Base-by-base conservation (phyloP, 2,329 filamentous ascomycete species). In the Fusarium torreyae region DNA sequence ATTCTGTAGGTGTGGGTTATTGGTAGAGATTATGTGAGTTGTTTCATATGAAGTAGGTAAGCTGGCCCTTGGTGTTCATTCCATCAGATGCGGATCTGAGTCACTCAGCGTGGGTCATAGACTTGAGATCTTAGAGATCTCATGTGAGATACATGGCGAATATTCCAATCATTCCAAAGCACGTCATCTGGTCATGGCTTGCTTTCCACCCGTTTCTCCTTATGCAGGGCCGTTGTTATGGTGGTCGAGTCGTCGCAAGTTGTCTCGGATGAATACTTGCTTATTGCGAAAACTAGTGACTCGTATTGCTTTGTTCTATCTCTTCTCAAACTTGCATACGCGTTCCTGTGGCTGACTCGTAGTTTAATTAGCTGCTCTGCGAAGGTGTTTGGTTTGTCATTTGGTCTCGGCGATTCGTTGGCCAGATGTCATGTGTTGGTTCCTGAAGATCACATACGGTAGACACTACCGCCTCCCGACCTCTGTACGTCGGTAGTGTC, bases 31-130 rank as follows among this genome's bases (percentile, higher is more conserved):
- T 20, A 20, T 20, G 18, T 20, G 18, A 20, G 18, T 20, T 20
- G 18, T 20, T 20, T 20, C 20, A 44, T 50, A 31, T 42, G n/a
- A 49, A 22, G 18, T 8, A 38, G 24, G 36, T 49, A 13, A 5
- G 10, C 38, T 64, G 18, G 59, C 33, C 53, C 34, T 31, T 7
- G 28, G 34, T 49, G 8, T 43, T 49, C 56, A 53, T 67, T 66
- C 62, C 56, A 33, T 55, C 7, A 20, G 33, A 7, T 39, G 26
- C 46, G 18, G 45, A 44, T 59, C 33, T 49, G 59, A 59, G 34
- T 49, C 54, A 65, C 50, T 40, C 22, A 5, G 22, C 22, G 20
- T n/a, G 31, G 34, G 33, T 18, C 36, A 28, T 7, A 17, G 20
- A 44, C 15, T 15, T 18, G 7, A 36, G 38, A 14, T 3, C 44